These are phyloP conservation scores for Bacidia gigantensis DNA, from an alignment of 495 filamentous ascomycete genomes.

Conservation along the genomic window DNA sequence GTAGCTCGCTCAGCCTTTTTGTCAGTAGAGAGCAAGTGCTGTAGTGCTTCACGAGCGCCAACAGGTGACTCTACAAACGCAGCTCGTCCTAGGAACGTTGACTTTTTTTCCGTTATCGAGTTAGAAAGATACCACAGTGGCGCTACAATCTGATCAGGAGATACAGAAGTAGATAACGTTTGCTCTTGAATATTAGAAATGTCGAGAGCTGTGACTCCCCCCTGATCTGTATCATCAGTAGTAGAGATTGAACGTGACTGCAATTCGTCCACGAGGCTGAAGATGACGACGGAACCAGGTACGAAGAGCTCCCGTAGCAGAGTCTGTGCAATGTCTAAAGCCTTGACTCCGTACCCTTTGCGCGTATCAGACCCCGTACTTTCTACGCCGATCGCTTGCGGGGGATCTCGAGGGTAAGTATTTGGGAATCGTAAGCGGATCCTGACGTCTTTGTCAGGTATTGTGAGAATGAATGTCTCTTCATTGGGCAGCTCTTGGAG, in stretches of 20 bases:
- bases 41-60: slow-evolving; percentile 54
- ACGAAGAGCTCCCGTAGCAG: slow-evolving; percentile 51
- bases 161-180: not conserved
- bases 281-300: slow-evolving; percentile 71
- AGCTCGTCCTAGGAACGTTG: slow-evolving; percentile 69
- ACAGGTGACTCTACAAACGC: slow-evolving; percentile 49
- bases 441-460: slow-evolving; percentile 23
- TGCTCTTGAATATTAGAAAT: no score
- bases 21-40: slow-evolving; percentile 62
- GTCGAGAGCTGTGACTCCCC: no score
- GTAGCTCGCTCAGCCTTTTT: slow-evolving; percentile 72
- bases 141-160: slow-evolving; percentile 13
- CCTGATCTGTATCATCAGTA: not conserved
- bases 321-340: slow-evolving; percentile 50
- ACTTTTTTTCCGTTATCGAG: slow-evolving; percentile 67
- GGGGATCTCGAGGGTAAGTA: slow-evolving; percentile 59
- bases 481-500: slow-evolving; percentile 29
- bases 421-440: slow-evolving; percentile 54
- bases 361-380: slow-evolving; percentile 28
- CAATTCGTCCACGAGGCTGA: slow-evolving; percentile 51
- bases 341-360: slow-evolving; percentile 54
- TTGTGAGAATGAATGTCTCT: slow-evolving; percentile 30
- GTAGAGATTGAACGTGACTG: slow-evolving; percentile 14
- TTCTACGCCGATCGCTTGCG: slow-evolving; percentile 50
- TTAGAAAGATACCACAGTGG: slow-evolving; percentile 61